Base-by-base conservation (phyloP, 2,329 filamentous ascomycete genomes). In the Penicillium sp. region DNA sequence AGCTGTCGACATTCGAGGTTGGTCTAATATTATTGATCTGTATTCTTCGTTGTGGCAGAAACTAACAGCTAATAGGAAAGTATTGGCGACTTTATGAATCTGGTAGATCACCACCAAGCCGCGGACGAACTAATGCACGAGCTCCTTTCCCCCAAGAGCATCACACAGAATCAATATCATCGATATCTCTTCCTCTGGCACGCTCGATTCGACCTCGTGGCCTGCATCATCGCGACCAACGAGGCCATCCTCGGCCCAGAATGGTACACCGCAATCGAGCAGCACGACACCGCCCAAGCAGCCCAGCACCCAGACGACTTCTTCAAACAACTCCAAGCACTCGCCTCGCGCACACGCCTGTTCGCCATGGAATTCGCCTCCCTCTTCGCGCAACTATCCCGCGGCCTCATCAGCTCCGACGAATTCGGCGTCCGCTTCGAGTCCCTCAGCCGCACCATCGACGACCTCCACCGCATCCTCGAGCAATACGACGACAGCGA, bases 1-100 rank as follows among this genome's bases (percentile, higher is more conserved):
- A 97, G 66, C 82, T 97, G 50, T 91, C 92, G 55, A 95, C 90
- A 3, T 94, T 97, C 56, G 94, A 99, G 83, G 91, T 95, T 79
- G 67, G 77, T 61, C 18, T 28, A 38, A 14, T 18, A 42, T 4
- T 30, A 30, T 9, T 14, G 12, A 33, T 33, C 12, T 33, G 8
- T 11, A 33, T 33, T 33, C 28, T 4, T 9, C 14, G 12, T 20
- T 43, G 59, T 66, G 21, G 68, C n/a, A 53, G 26, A 35, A 49
- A 46, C 24, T 47, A 47, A 47, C 45, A 30, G 20, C 5, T 50
- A 7, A 18, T 65, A 96, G 91, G 94, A 97, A 74, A 95, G 91
- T 65, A 81, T 97, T 47, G 94, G 94, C 12, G 94, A 99, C 69
- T 97, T 91, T 91, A 85, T 95, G 53, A 97, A 95, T 65, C 79